Evolutionary conservation across 208 protist genomes (phyloP), one percentile per base, ranked within the genome.

Genomic region (Trypanosoma vivax): DNA sequence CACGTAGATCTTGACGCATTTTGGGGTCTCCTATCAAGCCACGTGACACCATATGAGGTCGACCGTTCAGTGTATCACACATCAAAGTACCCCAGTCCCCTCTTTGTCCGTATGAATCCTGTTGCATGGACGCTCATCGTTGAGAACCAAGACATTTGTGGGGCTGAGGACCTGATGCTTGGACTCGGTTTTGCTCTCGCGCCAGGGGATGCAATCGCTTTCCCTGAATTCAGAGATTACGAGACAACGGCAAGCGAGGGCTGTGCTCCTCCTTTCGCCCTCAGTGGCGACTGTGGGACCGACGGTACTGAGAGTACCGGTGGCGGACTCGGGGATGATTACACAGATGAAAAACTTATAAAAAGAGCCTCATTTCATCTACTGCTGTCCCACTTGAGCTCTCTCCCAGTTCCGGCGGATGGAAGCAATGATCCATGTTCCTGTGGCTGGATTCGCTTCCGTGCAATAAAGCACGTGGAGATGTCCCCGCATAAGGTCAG

Each of bases 81-180:
- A 0, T 24, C 33, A 18, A 65, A 58, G 27, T 58, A 58, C 27
- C 60, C 57, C 25, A 65, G 51, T 7, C 60, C 60, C 18, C 50
- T 58, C 10, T 65, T 50, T 47, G 60, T 65, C 21, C 43, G 29
- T 24, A 57, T 65, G 50, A 65, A 50, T 16, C 42, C 60, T 21
- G 24, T 41, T 24, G 50, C 42, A 3, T 65, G 60, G 60, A 39
- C 35, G 4, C 49, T 49, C 1, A 16, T 65, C 5, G 49, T 65
- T 14, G 50, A 65, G 19, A 58, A 41, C 19, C 33, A 53, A 27
- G 60, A 51, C 19, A 33, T 28, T 18, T 51, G 41, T 43, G 43
- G 50, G 25, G 50, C 60, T 25, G 60, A 59, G 13, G 60, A 58
- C n/a, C 45, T 65, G 3, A 65, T 65, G 60, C 43, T 57, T 9